phyloP scores from a whole-genome alignment of 2,329 filamentous ascomycete genomes.

The Calonectria montana region DNA sequence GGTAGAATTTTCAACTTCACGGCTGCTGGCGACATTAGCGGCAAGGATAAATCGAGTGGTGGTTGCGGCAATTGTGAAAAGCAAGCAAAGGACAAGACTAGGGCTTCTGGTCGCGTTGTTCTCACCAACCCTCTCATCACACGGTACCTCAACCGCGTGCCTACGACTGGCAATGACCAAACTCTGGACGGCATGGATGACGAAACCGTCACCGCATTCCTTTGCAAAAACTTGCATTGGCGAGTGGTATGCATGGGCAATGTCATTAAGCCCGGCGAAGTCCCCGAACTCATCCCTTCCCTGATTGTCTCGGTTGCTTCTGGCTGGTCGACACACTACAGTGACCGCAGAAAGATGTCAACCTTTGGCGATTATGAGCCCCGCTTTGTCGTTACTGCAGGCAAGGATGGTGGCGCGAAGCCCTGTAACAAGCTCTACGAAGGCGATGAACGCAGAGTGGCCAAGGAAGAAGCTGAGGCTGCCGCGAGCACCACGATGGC shows the following conservation, averaged over 20 bases:
- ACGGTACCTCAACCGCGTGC: neutral
- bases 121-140: slow-evolving; percentile 18
- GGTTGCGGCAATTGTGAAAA: neutral
- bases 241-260: neutral
- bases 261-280: neutral
- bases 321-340: neutral
- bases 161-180: neutral
- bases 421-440: too few relatives aligned
- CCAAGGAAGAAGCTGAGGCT: too few relatives aligned
- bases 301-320: slow-evolving; percentile 5
- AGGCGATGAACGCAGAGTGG: too few relatives aligned
- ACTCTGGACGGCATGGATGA: neutral
- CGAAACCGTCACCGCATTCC: neutral
- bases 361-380: neutral
- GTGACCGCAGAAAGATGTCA: neutral
- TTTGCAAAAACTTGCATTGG: slow-evolving; percentile 2
- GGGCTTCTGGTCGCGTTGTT: neutral
- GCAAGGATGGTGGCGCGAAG: too few relatives aligned
- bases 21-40: neutral
- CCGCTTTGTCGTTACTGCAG: too few relatives aligned
- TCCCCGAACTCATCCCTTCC: neutral
- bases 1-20: neutral
- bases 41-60: neutral
- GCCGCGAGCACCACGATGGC: too few relatives aligned
- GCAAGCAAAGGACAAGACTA: neutral